A percentile compares a stretch with the other conserved stretches of the same genome.
Evolutionary conservation across 2,329 filamentous ascomycete genomes (phyloP).

Genomic region (Pezicula rhizophila): DNA sequence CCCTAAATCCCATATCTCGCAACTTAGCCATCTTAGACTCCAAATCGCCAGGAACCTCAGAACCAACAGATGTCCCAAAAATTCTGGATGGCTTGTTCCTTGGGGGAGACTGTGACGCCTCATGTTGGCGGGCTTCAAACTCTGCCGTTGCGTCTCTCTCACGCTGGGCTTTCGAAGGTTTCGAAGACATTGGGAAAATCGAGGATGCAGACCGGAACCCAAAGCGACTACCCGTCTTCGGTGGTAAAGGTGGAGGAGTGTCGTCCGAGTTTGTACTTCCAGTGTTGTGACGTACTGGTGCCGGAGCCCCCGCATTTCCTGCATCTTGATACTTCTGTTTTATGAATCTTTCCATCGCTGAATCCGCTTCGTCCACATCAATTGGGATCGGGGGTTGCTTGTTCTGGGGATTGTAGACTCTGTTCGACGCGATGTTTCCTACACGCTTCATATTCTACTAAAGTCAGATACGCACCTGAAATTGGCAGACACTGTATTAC

Average conservation of each 20-base stretch:
- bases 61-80: slow-evolving; percentile 63
- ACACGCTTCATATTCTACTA: slow-evolving; percentile 85
- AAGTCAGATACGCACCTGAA: slow-evolving; percentile 11
- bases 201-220: slow-evolving; percentile 56
- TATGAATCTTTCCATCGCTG: slow-evolving; percentile 92
- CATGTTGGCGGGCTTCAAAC: slow-evolving; percentile 8
- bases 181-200: slow-evolving; percentile 48
- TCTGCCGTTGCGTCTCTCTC: slow-evolving; percentile 15
- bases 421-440: slow-evolving; percentile 82
- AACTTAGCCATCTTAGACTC: slow-evolving; percentile 73
- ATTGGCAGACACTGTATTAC: slow-evolving; percentile 43
- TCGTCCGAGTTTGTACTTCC: slow-evolving; percentile 49
- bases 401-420: slow-evolving; percentile 81
- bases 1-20: slow-evolving; percentile 85
- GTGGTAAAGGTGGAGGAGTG: slow-evolving; percentile 48
- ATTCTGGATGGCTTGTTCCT: slow-evolving; percentile 54
- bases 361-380: slow-evolving; percentile 87
- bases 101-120: slow-evolving; percentile 20
- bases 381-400: slow-evolving; percentile 78
- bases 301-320: slow-evolving; percentile 44
- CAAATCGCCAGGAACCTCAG: slow-evolving; percentile 48
- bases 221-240: slow-evolving; percentile 54
- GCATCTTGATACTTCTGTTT: slow-evolving; percentile 78
- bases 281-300: slow-evolving; percentile 33
- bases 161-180: slow-evolving; percentile 25